phyloP scores from a whole-genome alignment of 148 eudicot genomes.

The Fallopia convolvulus region DNA sequence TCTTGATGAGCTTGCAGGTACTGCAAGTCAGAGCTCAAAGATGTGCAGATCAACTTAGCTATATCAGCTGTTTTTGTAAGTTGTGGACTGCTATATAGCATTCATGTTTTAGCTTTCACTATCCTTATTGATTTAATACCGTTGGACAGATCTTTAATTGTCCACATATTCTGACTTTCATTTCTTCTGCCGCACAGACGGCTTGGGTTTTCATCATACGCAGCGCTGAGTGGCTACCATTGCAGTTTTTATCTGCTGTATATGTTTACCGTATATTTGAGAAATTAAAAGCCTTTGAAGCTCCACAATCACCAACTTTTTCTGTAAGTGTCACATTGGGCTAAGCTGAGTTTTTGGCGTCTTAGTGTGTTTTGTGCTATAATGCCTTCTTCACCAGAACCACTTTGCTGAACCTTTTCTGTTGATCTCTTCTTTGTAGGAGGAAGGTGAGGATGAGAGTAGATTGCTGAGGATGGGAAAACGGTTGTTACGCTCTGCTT shows the following conservation, averaged over 20 bases:
- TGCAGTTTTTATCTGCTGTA: constrained; percentile 68
- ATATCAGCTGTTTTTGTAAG: constrained; percentile 95
- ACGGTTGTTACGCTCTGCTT: constrained; percentile 72
- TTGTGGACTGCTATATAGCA: not conserved
- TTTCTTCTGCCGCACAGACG: constrained; percentile 34
- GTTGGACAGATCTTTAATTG: not conserved
- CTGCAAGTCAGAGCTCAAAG: constrained; percentile 66
- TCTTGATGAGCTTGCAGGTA: constrained; percentile 42
- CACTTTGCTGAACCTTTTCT: constrained; percentile 12
- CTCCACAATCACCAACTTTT: constrained; percentile 49
- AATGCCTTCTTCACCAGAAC: not conserved
- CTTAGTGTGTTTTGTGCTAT: constrained; percentile 1
- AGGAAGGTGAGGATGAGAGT: constrained; percentile 84
- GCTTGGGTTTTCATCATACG: constrained; percentile 70
- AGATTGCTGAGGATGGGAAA: constrained; percentile 77
- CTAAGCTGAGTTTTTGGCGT: not conserved
- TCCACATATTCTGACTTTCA: not conserved
- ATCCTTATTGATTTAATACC: not conserved
- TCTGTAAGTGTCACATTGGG: constrained; percentile 36
- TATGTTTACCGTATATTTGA: constrained; percentile 84
- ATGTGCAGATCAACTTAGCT: constrained; percentile 76
- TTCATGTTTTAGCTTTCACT: not conserved
- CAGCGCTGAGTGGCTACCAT: constrained; percentile 79
- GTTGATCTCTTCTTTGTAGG: constrained; percentile 46
- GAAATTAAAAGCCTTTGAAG: constrained; percentile 73